Base-by-base conservation (phyloP, 2,329 filamentous ascomycete species). In the Bipolaris victoriae region DNA sequence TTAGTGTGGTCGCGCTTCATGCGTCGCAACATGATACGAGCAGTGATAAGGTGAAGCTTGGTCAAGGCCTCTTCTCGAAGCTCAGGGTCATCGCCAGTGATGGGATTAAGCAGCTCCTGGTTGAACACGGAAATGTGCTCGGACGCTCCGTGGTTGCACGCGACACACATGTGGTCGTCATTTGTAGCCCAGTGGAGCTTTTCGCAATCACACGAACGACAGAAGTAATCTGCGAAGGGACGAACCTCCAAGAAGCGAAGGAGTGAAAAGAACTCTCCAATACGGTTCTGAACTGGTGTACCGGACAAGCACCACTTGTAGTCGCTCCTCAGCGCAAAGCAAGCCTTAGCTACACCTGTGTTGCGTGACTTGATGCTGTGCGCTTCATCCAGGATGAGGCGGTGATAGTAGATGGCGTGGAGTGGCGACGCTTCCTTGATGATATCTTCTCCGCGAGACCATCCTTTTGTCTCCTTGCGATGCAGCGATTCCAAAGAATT, bases 221-320 rank as follows among this genome's bases (percentile, higher is more conserved):
- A 99, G 64, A 97, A 89, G 73, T 99, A 99, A 64, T 91, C 92
- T 7, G 94, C 90, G 75, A 97, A 98, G 0, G 94, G 94, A 7
- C 85, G 84, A 35, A 97, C 84, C 73, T 97, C 90, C 29, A 99
- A 84, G 76, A 99, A 99, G 2, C 95, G 89, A 54, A 99, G 83
- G 20, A 98, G 81, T 0, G 94, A 98, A 78, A 98, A 97, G 76
- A 97, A 96, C 75, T 98, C 94, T 70, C 95, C 94, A 64, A 98
- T 98, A 51, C 94, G 90, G 72, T 98, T 99, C 76, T 99, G 95
- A 1, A 99, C 86, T 0, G 95, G 95, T 1, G 95, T 99, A 7
- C 95, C 95, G 15, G 91, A 95, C 57, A 99, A 82, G 73, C 95
- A 99, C 92, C 95, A 98, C 68, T 96, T 96, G 78, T 95, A 97